Conservation (phyloP, 2,329 filamentous ascomycete genomes). For the Capronia coronata region DNA sequence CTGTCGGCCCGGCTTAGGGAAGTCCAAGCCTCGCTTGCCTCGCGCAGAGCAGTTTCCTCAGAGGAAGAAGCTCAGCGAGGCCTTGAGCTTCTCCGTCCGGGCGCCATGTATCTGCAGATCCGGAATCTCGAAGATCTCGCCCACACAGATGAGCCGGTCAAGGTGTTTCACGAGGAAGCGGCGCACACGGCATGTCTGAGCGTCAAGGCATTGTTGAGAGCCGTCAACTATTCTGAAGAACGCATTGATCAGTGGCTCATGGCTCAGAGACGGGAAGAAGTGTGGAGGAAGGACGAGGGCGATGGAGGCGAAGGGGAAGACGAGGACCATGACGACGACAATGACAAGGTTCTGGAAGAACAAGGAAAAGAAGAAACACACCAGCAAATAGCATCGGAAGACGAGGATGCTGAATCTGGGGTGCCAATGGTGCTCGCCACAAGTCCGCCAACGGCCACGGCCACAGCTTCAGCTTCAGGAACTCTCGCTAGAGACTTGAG, state of each 20-base stretch:
- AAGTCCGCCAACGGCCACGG: conserved; percentile 7
- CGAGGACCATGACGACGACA: neutral
- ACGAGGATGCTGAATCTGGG: neutral
- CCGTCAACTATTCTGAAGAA: conserved; percentile 47
- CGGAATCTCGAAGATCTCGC: conserved; percentile 43
- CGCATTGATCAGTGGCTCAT: conserved; percentile 38
- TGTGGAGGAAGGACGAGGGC: conserved; percentile 4
- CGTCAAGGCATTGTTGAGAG: conserved; percentile 45
- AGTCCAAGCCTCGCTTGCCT: conserved; percentile 38
- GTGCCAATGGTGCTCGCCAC: conserved; percentile 3
- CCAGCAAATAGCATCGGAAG: neutral
- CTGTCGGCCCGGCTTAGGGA: conserved; percentile 32
- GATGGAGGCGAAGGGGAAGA: neutral
- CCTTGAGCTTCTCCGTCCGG: conserved; percentile 39
- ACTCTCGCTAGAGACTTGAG: conserved; percentile 11
- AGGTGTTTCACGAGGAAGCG: conserved; percentile 46
- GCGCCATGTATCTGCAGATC: conserved; percentile 47
- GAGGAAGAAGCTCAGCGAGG: conserved; percentile 31
- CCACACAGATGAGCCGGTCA: conserved; percentile 34
- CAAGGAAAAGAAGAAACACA: neutral
- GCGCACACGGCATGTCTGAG: conserved; percentile 47
- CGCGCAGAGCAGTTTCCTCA: conserved; percentile 34
- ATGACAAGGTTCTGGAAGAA: neutral
- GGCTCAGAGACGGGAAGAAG: conserved; percentile 32
- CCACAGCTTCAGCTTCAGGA: conserved; percentile 1